A percentile compares a stretch with the other conserved stretches of the same genome.
These are phyloP conservation scores for Aspergillus pseudonomiae DNA, from an alignment of 2,329 filamentous ascomycete genomes.

Conservation along the genomic window DNA sequence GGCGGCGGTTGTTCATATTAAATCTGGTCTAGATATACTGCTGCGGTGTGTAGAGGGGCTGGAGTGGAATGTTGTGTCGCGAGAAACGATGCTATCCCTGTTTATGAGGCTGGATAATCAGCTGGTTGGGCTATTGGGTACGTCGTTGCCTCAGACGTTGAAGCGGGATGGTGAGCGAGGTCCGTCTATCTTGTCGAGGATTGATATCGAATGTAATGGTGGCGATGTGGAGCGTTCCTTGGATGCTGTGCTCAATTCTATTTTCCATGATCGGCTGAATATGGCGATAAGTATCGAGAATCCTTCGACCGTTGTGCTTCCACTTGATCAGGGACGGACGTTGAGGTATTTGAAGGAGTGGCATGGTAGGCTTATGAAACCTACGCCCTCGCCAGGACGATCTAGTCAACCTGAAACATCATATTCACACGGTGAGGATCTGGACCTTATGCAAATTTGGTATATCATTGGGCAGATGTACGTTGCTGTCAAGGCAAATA, in stretches of 20 bases:
- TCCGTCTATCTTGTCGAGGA: not conserved
- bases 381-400: not conserved
- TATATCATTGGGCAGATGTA: not conserved
- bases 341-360: not conserved
- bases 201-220: not conserved
- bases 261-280: not conserved
- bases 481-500: not conserved
- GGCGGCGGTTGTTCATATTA: slow-evolving; percentile 10
- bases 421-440: not conserved
- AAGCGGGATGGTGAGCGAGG: not conserved
- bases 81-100: not conserved
- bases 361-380: not conserved
- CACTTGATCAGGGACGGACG: not conserved
- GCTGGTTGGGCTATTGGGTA: not conserved
- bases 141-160: not conserved
- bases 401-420: not conserved
- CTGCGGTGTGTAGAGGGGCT: not conserved
- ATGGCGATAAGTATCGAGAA: not conserved
- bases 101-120: not conserved
- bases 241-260: not conserved
- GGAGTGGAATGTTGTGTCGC: not conserved
- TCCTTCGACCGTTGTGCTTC: not conserved
- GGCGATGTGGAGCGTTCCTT: not conserved
- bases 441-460: not conserved
- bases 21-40: slow-evolving; percentile 3